Evolutionary conservation across 805 yeast genomes (phyloP).

Genomic region (Clavispora vitiphila): DNA sequence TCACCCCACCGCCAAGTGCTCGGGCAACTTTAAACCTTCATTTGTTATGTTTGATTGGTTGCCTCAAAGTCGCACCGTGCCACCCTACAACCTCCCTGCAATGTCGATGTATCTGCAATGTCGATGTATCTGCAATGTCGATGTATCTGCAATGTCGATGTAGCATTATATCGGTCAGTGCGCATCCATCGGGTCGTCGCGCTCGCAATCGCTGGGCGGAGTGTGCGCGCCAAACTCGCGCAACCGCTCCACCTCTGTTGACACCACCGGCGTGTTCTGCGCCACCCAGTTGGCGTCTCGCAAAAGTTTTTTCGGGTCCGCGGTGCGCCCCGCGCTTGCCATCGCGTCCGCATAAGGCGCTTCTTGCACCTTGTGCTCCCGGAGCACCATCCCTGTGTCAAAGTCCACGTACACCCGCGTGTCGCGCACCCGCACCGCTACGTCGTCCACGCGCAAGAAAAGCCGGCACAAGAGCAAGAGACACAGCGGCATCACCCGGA

Average conservation of each 20-base stretch:
- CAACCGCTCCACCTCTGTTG: constrained; percentile 13
- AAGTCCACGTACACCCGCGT: constrained; percentile 81
- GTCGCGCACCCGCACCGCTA: constrained; percentile 76
- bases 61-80: no score
- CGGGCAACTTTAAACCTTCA: no score
- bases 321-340: constrained; percentile 20
- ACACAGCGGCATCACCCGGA: constrained; percentile 85
- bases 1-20: no score
- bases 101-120: no score
- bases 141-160: no score
- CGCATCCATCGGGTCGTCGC: no score
- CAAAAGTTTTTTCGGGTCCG: constrained; percentile 44
- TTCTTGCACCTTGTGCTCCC: constrained; percentile 71
- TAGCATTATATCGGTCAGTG: no score
- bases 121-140: no score
- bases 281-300: constrained; percentile 74
- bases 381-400: constrained; percentile 52
- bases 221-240: background rate
- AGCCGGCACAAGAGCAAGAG: constrained; percentile 69
- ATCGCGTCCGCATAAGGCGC: constrained; percentile 29
- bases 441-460: constrained; percentile 87
- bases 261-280: constrained; percentile 52
- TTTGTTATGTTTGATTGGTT: no score
- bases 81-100: no score
- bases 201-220: background rate